Evolutionary conservation across 768 basidiomycete genomes (phyloP), one percentile per base, ranked within the genome.

Genomic region (Russula ochroleuca): DNA sequence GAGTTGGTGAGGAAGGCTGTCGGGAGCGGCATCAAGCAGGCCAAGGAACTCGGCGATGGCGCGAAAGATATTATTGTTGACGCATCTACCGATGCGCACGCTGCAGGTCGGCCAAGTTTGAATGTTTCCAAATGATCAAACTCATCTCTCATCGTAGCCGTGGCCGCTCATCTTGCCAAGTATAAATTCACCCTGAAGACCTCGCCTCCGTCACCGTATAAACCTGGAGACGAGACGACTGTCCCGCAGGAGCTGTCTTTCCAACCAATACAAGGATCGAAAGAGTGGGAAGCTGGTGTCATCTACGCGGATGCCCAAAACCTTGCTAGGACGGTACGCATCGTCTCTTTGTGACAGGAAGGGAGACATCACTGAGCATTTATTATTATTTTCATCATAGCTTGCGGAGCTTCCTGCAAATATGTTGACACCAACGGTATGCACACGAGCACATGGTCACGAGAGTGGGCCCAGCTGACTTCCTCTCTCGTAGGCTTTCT

Each of bases 341-440:
- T 65, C 25, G 1, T 41, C 25, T 49, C 35, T 17, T 33, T 40
- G 3, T 51, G 19, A 48, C 47, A 14, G 1, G n/a, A 55, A 25
- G 49, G 35, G 50, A 31, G 1, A 3, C 33, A 2, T 19, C 45
- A 33, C 50, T 40, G 59, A 28, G 52, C 5, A 45, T 55, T 38
- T 19, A 5, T n/a, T 5, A 28, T 23, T 14, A 50, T 8, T 19
- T 28, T 19, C 59, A 28, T 4, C 47, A 8, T 72, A 92, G 88
- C 79, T 94, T 52, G 87, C 84, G 85, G 93, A 94, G 74, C 75
- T 90, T 6, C 93, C 93, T 57, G 92, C 84, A 1, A 94, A 94
- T 73, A 83, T 93, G 73, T 77, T 92, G 78, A 93, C 91, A 2
- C 92, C 92, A 10, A 91, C 90, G 15, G 87, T 87, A 69, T 13